Evolutionary conservation across 2,329 filamentous ascomycete genomes (phyloP), one percentile per base, ranked within the genome.

Genomic region (Chrysoporthe cubensis): DNA sequence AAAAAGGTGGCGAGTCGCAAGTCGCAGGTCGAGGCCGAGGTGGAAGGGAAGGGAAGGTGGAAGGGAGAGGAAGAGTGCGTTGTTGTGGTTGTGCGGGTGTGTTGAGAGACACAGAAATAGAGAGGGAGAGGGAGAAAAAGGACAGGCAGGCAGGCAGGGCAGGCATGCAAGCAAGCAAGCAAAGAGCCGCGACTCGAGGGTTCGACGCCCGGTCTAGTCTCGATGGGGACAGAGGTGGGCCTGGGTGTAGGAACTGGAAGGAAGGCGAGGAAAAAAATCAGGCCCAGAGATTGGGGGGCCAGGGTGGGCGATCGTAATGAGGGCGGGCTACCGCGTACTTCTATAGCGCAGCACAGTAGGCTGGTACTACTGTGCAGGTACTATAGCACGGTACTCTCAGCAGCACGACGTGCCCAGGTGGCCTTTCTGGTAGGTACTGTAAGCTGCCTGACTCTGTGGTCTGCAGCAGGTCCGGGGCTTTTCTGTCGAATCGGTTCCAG

Each of bases 11-110:
- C 40, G n/a, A 60, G 42, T 60, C 21, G 59, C 59, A 48, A 32
- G 42, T 48, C 43, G 59, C 42, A 61, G 59, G 42, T 46, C 58
- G 59, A 61, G 43, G 59, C 64, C 54, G 44, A 64, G 59, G 50
- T 58, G 67, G 64, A 68, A 61, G 37, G 67, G 52, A 65, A 63
- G 57, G 66, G 59, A 44, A 60, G 61, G n/a, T 52, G 61, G 46
- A 54, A n/a, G 44, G 60, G 43, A 16, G 16, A 16, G 48, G n/a
- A 4, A 32, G 8, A 34, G n/a, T 52, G 50, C 32, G 50, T 52
- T 52, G n/a, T 21, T 32, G 37, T 34, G 62, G 21, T n/a, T 34
- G 9, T 44, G 50, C 2, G 48, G 58, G 50, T 32, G 58, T 3
- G 37, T 48, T 48, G 26, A 26, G 26, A 26, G 26, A 11, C 43